Conservation (phyloP, 306 rosid species). For the Betula pendula region DNA sequence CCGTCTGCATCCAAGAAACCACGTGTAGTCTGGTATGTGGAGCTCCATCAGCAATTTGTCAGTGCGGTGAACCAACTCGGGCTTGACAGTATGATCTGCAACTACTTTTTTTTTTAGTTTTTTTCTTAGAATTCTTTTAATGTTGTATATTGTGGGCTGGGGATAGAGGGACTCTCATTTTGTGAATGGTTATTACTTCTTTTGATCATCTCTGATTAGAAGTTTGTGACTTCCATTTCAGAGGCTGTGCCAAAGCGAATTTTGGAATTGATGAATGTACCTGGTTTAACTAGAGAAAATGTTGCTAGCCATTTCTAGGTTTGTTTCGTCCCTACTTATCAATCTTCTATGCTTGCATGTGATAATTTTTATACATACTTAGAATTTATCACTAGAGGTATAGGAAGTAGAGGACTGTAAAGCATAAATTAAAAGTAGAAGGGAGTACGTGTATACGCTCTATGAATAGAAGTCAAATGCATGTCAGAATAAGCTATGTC, state of each 20-base stretch:
- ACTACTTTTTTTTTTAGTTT: neutral
- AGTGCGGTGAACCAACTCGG: slow-evolving; percentile 62
- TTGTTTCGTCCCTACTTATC: neutral
- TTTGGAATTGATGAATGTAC: slow-evolving; percentile 62
- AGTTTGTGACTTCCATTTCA: slow-evolving; percentile 34
- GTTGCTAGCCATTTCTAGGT: slow-evolving; percentile 87
- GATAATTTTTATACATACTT: neutral
- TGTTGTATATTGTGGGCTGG: slow-evolving; percentile 3
- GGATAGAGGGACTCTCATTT: neutral
- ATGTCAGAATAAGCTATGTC: neutral
- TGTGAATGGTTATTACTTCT: slow-evolving; percentile 5
- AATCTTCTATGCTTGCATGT: neutral
- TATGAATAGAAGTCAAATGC: neutral
- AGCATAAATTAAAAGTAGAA: neutral
- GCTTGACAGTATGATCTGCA: slow-evolving; percentile 58
- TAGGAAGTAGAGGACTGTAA: neutral
- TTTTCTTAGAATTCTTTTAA: neutral
- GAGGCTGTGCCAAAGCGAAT: slow-evolving; percentile 77
- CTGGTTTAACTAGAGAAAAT: slow-evolving; percentile 60
- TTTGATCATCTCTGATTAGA: slow-evolving; percentile 24
- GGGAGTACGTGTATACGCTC: neutral
- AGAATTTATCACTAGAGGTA: neutral
- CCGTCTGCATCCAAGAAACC: slow-evolving; percentile 49
- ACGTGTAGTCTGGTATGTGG: slow-evolving; percentile 63
- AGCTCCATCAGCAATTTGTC: slow-evolving; percentile 55